Base-by-base conservation (phyloP, 2,329 filamentous ascomycete genomes). In the Neoarthrinium moseri region DNA sequence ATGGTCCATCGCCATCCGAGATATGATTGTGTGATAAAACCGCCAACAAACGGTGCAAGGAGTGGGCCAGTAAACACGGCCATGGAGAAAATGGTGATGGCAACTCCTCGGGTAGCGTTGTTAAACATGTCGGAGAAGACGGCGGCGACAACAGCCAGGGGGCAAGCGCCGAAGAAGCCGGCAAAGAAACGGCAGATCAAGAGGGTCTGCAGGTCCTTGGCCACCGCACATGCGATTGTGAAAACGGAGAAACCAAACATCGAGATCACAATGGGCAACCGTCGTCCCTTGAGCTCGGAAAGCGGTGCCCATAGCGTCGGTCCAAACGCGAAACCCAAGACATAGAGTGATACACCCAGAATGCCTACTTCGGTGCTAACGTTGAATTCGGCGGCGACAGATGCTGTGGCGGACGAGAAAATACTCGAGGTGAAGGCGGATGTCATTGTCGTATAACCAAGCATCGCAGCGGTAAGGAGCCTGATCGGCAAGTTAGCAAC, bases 1-100 rank as follows among this genome's bases (percentile, higher is more conserved):
- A 84, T 77, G 4, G 84, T 87, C 85, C 85, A 89, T 51, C 86
- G 79, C 86, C 86, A 89, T 49, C 83, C 83, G 23, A 86, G 74
- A 57, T 80, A 66, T 6, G 78, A 80, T 18, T 80, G 67, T 22
- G 74, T 73, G 38, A 86, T 86, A 68, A 83, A 89, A 15, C 84
- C 84, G 41, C 86, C 86, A 40, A 87, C 77, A 37, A 87, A 82
- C 5, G 86, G 86, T 0, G 82, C 84, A 26, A 87, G 65, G 20
- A 87, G 70, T 0, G 86, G 85, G 5, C 84, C 84, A 1, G 78
- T 75, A 55, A 89, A 89, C 29, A 87, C 80, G 12, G 74, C 73
- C 70, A 83, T 77, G 34, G 77, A 73, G 60, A 82, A 83, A 32
- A 81, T 59, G 3, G 79, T 78, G 37, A 81, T 75, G 50, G 78